Conservation (phyloP, 768 basidiomycete species). For the Suillus fuscotomentosus region DNA sequence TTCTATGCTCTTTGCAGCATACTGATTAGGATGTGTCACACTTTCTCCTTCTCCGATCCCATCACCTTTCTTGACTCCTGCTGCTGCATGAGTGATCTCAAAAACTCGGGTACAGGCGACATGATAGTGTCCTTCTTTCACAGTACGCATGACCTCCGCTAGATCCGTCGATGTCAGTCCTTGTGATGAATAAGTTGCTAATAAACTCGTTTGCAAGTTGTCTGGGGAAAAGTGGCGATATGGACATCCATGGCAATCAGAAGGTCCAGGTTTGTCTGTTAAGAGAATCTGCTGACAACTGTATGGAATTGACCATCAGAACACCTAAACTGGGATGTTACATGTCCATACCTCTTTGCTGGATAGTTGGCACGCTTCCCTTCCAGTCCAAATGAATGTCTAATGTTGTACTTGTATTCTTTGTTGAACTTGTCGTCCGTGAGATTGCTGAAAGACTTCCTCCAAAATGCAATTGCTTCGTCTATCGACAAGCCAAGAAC, state of each 20-base stretch:
- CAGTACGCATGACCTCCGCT: conserved; percentile 76
- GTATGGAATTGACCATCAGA: conserved; percentile 9
- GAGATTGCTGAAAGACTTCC: conserved; percentile 74
- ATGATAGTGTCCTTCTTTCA: conserved; percentile 84
- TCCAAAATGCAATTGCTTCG: conserved; percentile 92
- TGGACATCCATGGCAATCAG: conserved; percentile 85
- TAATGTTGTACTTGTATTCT: conserved; percentile 95
- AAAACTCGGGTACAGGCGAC: conserved; percentile 97
- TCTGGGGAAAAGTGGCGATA: conserved; percentile 86
- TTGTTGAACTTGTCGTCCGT: conserved; percentile 98
- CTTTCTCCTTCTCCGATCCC: conserved; percentile 84
- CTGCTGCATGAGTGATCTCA: conserved; percentile 80
- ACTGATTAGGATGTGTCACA: conserved; percentile 94
- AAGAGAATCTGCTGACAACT: conserved; percentile 92
- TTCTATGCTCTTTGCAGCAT: conserved; percentile 72
- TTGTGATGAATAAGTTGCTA: conserved; percentile 61
- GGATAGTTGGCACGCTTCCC: conserved; percentile 94
- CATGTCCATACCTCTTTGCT: conserved; percentile 69
- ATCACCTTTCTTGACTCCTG: conserved; percentile 83
- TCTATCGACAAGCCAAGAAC: conserved; percentile 92
- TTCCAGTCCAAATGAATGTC: conserved; percentile 92
- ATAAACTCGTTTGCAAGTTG: conserved; percentile 75
- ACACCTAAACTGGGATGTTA: background rate
- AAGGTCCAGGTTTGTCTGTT: conserved; percentile 59
- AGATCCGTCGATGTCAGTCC: conserved; percentile 70